Base-by-base conservation (phyloP, 441 rosid species). In the Erodium moschatum region DNA sequence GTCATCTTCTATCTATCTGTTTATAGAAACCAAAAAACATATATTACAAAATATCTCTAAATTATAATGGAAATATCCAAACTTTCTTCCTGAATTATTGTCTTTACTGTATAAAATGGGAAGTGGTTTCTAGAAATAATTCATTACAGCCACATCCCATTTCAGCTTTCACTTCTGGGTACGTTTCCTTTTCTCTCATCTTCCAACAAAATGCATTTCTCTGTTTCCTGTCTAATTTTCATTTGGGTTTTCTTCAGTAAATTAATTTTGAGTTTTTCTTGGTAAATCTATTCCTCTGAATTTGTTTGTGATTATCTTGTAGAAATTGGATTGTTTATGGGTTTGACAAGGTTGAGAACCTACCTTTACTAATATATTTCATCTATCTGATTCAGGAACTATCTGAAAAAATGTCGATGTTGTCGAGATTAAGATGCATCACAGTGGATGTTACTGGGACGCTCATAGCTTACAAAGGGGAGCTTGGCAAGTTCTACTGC, bases 371-470 rank as follows among this genome's bases (percentile, higher is more conserved):
- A 33, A 33, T 24, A 33, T 24, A 33, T 33, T 33, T 33, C 38
- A 33, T 33, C 38, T 0, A 54, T 54, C 61, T 54, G 61, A 18
- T 54, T 54, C 7, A 52, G 15, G 20, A 13, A 52, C 20, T 3
- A 24, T 1, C 48, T 42, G 48, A 1, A 42, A 38, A 3, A 56
- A 82, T 93, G 93, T 82, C 93, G 50, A 79, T 85, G 65, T 46
- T 93, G 71, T 85, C 97, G 63, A 91, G 80, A 69, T 44, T 93
- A 46, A 79, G 95, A 38, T 89, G 96, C 72, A 80, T 93, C 70
- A 93, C 98, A 42, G 79, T 93, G 73, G 98, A 93, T 88, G 98
- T 91, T 27, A 93, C 98, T 27, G 98, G 98, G 52, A 93, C 98
- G 3, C 91, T 93, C 67, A 77, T 93, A 58, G 98, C 98, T 19